Percentiles rank a stretch among this genome's conserved stretches.
These are phyloP conservation scores for Cryptococcus sp. DNA, from an alignment of 1,284 basidiomycete genomes.

Conservation along the genomic window DNA sequence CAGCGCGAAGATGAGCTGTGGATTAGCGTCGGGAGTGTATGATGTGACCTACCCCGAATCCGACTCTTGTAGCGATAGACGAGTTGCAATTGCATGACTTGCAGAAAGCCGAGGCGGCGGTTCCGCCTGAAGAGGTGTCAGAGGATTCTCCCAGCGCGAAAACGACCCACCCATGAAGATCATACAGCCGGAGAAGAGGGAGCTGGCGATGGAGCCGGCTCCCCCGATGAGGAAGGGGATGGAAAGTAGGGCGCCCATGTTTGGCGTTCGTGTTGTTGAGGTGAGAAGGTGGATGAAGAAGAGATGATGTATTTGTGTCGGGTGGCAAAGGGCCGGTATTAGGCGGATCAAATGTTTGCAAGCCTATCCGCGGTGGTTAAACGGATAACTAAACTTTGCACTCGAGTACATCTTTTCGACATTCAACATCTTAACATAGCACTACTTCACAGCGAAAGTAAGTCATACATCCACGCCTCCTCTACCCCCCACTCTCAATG, in stretches of 20 bases:
- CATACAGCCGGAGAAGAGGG: conserved; percentile 69
- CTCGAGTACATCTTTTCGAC: background rate
- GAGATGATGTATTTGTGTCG: background rate
- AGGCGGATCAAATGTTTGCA: no score
- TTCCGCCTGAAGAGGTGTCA: conserved; percentile 34
- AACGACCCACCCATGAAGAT: conserved; percentile 64
- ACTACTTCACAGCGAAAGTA: background rate
- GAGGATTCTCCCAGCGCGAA: conserved; percentile 4
- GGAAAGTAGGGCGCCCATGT: conserved; percentile 79
- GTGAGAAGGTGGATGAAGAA: background rate
- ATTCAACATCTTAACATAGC: background rate
- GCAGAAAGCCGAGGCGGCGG: conserved; percentile 88
- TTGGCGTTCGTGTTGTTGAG: conserved; percentile 16
- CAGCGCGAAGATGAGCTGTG: conserved; percentile 87
- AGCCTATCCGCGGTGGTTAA: no score
- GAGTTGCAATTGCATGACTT: conserved; percentile 99
- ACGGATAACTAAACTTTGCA: background rate
- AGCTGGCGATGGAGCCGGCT: conserved; percentile 72
- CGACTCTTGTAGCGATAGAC: conserved; percentile 94
- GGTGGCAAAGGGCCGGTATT: no score
- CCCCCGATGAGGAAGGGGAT: conserved; percentile 77
- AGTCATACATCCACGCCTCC: background rate
- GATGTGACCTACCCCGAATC: conserved; percentile 73
- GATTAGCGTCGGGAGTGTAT: background rate
- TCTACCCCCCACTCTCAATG: conserved; percentile 9